A percentile compares a stretch with the other conserved stretches of the same genome.
Evolutionary conservation across 2,329 filamentous ascomycete species (phyloP).

Genomic region (Colletotrichum sojae): DNA sequence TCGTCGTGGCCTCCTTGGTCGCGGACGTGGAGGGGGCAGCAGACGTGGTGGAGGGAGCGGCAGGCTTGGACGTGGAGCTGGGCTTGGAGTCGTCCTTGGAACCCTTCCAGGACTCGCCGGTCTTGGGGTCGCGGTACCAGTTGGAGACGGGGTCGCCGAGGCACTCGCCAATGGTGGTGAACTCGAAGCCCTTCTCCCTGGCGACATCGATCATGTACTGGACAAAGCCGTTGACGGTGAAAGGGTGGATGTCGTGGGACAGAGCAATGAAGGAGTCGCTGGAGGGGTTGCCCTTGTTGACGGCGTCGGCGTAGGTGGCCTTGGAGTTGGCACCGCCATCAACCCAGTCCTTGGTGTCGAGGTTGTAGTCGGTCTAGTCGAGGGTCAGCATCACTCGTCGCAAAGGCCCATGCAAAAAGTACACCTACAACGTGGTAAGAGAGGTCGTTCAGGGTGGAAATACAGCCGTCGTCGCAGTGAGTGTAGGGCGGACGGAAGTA

Average conservation of each 20-base stretch:
- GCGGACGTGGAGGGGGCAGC: not conserved
- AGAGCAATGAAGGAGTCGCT: slow-evolving; percentile 48
- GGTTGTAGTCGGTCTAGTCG: slow-evolving; percentile 46
- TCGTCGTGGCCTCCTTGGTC: slow-evolving; percentile 1
- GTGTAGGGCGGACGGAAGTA: slow-evolving; percentile 62
- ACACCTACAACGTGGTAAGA: slow-evolving; percentile 52
- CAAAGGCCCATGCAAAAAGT: slow-evolving; percentile 9
- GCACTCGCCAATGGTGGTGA: slow-evolving; percentile 63
- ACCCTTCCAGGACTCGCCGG: slow-evolving; percentile 35
- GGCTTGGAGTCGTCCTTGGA: slow-evolving; percentile 34
- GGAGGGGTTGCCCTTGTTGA: slow-evolving; percentile 41
- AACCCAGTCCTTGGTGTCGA: slow-evolving; percentile 51
- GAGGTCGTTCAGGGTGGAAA: slow-evolving; percentile 45
- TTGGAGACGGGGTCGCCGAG: slow-evolving; percentile 59
- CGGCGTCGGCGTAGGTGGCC: slow-evolving; percentile 47
- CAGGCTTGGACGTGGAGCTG: slow-evolving; percentile 12
- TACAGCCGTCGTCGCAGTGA: slow-evolving; percentile 44
- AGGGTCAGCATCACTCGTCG: no score
- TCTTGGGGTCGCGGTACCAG: slow-evolving; percentile 60
- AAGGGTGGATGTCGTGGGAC: slow-evolving; percentile 61
- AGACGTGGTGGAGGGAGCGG: slow-evolving; percentile 11
- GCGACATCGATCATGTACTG: slow-evolving; percentile 60
- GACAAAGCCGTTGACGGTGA: slow-evolving; percentile 60
- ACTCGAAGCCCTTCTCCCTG: slow-evolving; percentile 55
- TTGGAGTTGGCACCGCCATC: slow-evolving; percentile 47